Evolutionary conservation across 371 early-diverging fungal species (phyloP), one percentile per base, ranked within the genome.

Genomic region (Rhizomucor miehei): DNA sequence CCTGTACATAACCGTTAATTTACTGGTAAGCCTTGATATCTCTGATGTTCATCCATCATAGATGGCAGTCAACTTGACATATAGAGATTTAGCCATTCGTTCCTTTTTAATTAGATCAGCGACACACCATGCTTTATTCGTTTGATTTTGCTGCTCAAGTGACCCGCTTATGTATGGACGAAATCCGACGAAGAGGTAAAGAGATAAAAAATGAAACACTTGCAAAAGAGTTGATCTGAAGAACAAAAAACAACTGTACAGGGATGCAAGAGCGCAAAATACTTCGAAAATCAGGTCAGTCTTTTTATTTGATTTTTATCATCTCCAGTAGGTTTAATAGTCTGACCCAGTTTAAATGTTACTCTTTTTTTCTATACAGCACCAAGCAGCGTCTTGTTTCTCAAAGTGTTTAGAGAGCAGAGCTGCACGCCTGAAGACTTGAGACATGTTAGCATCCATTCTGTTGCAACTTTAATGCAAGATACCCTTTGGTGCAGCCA

Each of bases 391-490:
- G 71, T 58, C 17, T 25, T 77, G 20, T 53, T 73, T 14, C 55
- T 67, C 46, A 73, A 73, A 52, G 71, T 77, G 6, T 71, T 77
- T 55, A 52, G 59, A 36, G 63, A 71, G 41, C 63, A 65, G 39
- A 44, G 61, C 3, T 77, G 69, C 46, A 61, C 60, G 11, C 48
- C 56, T 6, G 64, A 71, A 13, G 77, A 77, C 25, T 53, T 77
- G 4, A 37, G 50, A 0, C 58, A 57, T 43, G 66, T 71, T 38
- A 62, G 63, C 44, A 71, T 77, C 35, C 73, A 77, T 46, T 69
- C 73, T 6, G 73, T 77, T 13, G 77, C 77, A 10, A 73, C 73
- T n/a, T 51, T 77, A 56, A 77, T 77, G 77, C 73, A 69, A 41
- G 73, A 69, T 55, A 66, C 63, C 1, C 57, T 77, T 4, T 73